Conservation (phyloP, 1,284 basidiomycete genomes). For the Irpex sp. region DNA sequence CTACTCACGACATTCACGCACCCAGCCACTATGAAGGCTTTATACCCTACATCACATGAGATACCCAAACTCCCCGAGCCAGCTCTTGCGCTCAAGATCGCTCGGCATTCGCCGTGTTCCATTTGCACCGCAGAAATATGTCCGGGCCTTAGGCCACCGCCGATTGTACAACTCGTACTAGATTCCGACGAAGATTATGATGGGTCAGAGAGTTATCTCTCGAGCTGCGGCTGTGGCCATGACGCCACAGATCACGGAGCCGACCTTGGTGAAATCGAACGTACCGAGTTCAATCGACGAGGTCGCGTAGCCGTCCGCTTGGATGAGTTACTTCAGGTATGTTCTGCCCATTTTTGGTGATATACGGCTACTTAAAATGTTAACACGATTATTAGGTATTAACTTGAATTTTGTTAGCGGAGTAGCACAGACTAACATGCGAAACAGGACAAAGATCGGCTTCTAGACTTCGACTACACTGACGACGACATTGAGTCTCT, state of each 20-base stretch:
- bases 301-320: conserved; percentile 77
- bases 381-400: not conserved
- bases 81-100: conserved; percentile 64
- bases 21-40: conserved; percentile 44
- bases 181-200: conserved; percentile 64
- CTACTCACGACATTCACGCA: not conserved
- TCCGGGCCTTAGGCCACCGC: conserved; percentile 64
- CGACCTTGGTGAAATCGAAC: conserved; percentile 51
- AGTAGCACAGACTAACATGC: conserved; percentile 2
- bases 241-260: conserved; percentile 66
- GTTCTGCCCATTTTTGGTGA: conserved; percentile 10
- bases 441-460: conserved; percentile 64
- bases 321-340: conserved; percentile 83
- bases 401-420: not conserved
- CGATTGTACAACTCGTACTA: conserved; percentile 50
- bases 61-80: conserved; percentile 43
- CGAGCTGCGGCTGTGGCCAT: conserved; percentile 76
- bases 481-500: conserved; percentile 70
- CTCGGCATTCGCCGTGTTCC: conserved; percentile 66
- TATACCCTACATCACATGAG: conserved; percentile 59
- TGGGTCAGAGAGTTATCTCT: conserved; percentile 60
- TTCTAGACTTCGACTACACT: conserved; percentile 76
- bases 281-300: conserved; percentile 65
- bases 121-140: conserved; percentile 50
- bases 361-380: not conserved